Percentiles rank a stretch among this genome's conserved stretches.
phyloP scores from a whole-genome alignment of 305 asterid genomes.

The Fraxinus nigra region DNA sequence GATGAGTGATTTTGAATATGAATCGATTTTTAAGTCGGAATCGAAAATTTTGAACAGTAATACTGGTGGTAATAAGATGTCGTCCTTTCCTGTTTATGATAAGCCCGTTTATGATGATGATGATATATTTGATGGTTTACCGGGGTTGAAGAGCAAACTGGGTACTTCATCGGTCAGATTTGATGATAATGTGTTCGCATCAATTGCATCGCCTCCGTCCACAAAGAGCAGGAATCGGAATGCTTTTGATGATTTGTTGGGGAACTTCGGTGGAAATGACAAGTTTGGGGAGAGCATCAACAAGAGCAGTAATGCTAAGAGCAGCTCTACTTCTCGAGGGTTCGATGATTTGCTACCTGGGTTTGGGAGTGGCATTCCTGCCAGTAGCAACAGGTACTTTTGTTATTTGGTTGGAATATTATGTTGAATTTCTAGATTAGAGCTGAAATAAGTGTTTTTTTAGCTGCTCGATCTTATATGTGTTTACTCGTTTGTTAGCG shows the following conservation, averaged over 20 bases:
- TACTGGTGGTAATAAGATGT: slow-evolving; percentile 25
- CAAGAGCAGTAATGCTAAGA: slow-evolving; percentile 34
- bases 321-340: slow-evolving; percentile 42
- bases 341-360: slow-evolving; percentile 78
- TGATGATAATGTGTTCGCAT: slow-evolving; percentile 56
- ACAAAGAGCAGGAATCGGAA: slow-evolving; percentile 34
- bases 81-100: slow-evolving; percentile 79
- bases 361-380: slow-evolving; percentile 52
- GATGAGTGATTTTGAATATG: slow-evolving; percentile 59
- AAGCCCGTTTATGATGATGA: slow-evolving; percentile 94
- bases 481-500: background rate
- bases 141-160: slow-evolving; percentile 78
- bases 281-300: slow-evolving; percentile 32
- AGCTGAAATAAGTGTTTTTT: slow-evolving; percentile 2
- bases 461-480: slow-evolving; percentile 3
- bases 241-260: slow-evolving; percentile 63
- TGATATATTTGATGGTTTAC: slow-evolving; percentile 84
- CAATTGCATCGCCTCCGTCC: slow-evolving; percentile 46
- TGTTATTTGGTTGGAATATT: background rate
- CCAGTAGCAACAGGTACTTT: slow-evolving; percentile 60
- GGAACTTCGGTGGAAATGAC: slow-evolving; percentile 58
- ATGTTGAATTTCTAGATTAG: slow-evolving; percentile 13
- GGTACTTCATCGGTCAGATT: slow-evolving; percentile 45
- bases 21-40: slow-evolving; percentile 63
- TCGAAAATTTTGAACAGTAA: slow-evolving; percentile 20